A percentile compares a stretch with the other conserved stretches of the same genome.
phyloP scores from a whole-genome alignment of 2,329 filamentous ascomycete species.

The Trichophyton schoenleinii region DNA sequence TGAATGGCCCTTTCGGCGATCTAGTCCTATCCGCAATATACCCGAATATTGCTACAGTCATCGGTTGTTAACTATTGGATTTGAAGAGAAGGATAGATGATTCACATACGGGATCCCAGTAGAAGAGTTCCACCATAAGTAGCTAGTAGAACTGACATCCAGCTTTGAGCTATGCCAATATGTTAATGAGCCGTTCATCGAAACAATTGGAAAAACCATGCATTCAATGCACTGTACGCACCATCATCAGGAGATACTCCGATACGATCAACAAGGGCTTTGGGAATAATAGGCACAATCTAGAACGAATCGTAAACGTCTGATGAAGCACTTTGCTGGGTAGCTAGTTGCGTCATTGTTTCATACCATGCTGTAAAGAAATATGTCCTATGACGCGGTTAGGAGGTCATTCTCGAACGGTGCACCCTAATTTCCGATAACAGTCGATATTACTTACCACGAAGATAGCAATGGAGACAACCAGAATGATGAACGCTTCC shows the following conservation, averaged over 20 bases:
- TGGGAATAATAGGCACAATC: slow-evolving; percentile 61
- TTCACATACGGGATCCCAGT: slow-evolving; percentile 38
- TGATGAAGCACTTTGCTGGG: not conserved
- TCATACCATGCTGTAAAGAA: not conserved
- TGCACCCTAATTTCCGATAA: not conserved
- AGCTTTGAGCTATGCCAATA: slow-evolving; percentile 4
- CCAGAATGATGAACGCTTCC: not conserved
- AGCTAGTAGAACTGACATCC: slow-evolving; percentile 54
- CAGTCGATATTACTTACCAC: not conserved
- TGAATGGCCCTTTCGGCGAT: slow-evolving; percentile 45
- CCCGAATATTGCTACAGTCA: slow-evolving; percentile 24
- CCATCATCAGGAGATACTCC: slow-evolving; percentile 19
- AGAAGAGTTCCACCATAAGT: slow-evolving; percentile 58
- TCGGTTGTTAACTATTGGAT: not conserved
- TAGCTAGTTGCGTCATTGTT: not conserved
- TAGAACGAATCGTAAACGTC: not conserved
- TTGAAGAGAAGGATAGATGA: not conserved
- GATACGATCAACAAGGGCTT: slow-evolving; percentile 46
- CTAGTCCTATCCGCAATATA: slow-evolving; percentile 42
- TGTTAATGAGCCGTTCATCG: not conserved
- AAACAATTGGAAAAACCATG: not conserved
- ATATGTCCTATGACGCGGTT: not conserved
- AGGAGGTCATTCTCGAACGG: not conserved
- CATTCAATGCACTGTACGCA: not conserved
- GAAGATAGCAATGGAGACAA: slow-evolving; percentile 1